Percentiles rank a stretch among this genome's conserved stretches.
These are phyloP conservation scores for Boletellus ananiceps DNA, from an alignment of 768 basidiomycete genomes.

Conservation along the genomic window DNA sequence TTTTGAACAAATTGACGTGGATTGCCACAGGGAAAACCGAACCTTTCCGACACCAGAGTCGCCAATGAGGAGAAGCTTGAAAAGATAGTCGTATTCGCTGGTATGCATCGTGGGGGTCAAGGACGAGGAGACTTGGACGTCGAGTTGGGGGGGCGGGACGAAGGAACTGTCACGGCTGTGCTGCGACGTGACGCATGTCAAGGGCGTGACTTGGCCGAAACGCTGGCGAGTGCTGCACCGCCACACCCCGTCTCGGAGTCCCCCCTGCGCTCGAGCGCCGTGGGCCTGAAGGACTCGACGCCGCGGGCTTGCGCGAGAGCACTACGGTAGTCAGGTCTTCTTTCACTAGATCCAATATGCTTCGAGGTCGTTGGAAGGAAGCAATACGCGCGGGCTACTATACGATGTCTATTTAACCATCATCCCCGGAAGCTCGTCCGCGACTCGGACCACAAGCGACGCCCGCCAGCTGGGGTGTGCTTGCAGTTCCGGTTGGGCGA, in stretches of 20 bases:
- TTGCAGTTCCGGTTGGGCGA: no score
- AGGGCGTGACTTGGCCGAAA: constrained; percentile 27
- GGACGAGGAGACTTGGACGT: constrained; percentile 27
- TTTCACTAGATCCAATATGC: no score
- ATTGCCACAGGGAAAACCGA: constrained; percentile 21
- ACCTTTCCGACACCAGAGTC: constrained; percentile 96
- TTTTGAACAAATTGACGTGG: constrained; percentile 23
- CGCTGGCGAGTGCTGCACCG: constrained; percentile 13
- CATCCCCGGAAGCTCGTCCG: no score
- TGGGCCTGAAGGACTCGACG: no score
- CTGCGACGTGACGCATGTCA: constrained; percentile 32
- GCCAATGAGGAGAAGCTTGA: constrained; percentile 93
- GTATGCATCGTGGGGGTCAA: constrained; percentile 63
- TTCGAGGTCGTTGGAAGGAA: no score
- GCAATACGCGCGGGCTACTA: no score
- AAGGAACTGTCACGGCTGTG: constrained; percentile 20
- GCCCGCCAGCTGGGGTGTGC: no score
- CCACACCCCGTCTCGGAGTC: constrained; percentile 15
- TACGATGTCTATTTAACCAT: no score
- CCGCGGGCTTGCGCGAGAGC: no score
- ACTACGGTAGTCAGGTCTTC: no score
- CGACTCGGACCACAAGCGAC: no score
- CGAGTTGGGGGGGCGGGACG: constrained; percentile 33
- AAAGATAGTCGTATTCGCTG: constrained; percentile 93
- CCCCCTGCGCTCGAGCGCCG: neutral